These are phyloP conservation scores for Russula foetens DNA, from an alignment of 768 basidiomycete genomes.

Conservation along the genomic window DNA sequence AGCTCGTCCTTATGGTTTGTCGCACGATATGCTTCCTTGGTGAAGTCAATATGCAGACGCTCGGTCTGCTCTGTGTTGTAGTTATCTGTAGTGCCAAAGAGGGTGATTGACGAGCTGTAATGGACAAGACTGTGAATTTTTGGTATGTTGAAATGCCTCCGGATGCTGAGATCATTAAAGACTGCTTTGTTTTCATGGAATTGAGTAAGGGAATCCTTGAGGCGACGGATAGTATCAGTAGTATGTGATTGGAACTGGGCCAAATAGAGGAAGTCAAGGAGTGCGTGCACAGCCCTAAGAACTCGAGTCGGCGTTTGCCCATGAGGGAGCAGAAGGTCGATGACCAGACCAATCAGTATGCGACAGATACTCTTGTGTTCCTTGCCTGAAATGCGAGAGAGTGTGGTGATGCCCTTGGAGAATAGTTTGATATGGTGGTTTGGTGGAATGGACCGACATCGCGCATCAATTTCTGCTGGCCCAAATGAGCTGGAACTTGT, in stretches of 20 bases:
- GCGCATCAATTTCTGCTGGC: not conserved
- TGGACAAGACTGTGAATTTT: slow-evolving; percentile 23
- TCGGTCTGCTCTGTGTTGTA: too few species aligned
- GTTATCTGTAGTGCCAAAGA: too few species aligned
- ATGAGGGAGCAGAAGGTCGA: too few species aligned
- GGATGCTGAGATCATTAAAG: slow-evolving; percentile 22
- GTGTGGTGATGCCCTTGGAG: slow-evolving; percentile 5
- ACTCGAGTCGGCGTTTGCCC: too few species aligned
- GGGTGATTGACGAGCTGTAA: slow-evolving; percentile 13
- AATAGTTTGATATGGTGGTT: not conserved
- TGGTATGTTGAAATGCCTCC: slow-evolving; percentile 20
- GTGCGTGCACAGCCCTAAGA: not conserved
- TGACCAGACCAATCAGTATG: not conserved
- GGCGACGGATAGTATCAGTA: not conserved
- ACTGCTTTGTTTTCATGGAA: slow-evolving; percentile 24
- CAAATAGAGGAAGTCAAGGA: not conserved
- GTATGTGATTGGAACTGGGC: slow-evolving; percentile 18
- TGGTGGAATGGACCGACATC: not conserved
- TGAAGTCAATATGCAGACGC: too few species aligned
- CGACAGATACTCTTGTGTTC: not conserved
- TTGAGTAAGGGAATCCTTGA: slow-evolving; percentile 8
- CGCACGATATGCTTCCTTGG: too few species aligned
- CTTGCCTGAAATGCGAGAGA: not conserved
- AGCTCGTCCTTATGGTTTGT: too few species aligned
- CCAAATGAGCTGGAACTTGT: too few species aligned